Evolutionary conservation across 305 asterid species (phyloP).

Genomic region (Vinca major): DNA sequence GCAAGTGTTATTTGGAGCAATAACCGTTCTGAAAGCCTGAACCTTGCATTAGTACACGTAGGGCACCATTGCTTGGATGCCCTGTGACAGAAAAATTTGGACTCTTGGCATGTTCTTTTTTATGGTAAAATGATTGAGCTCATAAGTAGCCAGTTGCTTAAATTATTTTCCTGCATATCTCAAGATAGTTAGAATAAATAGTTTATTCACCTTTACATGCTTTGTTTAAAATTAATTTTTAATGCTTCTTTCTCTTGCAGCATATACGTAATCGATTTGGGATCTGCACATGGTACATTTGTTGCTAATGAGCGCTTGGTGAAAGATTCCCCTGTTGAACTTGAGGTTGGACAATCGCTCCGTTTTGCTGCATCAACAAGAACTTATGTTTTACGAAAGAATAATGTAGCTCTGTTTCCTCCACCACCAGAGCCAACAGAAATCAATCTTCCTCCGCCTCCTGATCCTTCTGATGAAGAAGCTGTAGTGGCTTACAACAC

Average conservation of each 20-base stretch:
- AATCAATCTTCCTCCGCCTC: constrained; percentile 67
- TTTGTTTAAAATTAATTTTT: background rate
- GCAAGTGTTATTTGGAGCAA: background rate
- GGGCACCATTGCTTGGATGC: background rate
- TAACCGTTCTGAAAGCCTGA: background rate
- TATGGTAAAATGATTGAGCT: background rate
- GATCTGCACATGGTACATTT: constrained; percentile 97
- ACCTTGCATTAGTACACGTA: background rate
- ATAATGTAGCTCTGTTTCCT: constrained; percentile 72
- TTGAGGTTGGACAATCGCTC: constrained; percentile 87
- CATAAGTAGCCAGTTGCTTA: background rate
- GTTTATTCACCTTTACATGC: background rate
- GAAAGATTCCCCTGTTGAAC: constrained; percentile 81
- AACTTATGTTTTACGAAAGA: constrained; percentile 65
- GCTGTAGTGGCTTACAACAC: constrained; percentile 90
- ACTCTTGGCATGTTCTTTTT: background rate
- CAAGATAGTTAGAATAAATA: background rate
- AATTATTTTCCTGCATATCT: background rate
- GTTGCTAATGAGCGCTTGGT: constrained; percentile 86
- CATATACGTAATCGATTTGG: constrained; percentile 83
- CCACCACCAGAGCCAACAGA: constrained; percentile 49
- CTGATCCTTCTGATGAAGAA: constrained; percentile 89
- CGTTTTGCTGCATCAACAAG: constrained; percentile 95
- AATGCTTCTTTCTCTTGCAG: constrained; percentile 43
- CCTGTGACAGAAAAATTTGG: background rate